These are phyloP conservation scores for Candida pseudoviswanathii DNA, from an alignment of 1,139 yeast species.

Conservation along the genomic window DNA sequence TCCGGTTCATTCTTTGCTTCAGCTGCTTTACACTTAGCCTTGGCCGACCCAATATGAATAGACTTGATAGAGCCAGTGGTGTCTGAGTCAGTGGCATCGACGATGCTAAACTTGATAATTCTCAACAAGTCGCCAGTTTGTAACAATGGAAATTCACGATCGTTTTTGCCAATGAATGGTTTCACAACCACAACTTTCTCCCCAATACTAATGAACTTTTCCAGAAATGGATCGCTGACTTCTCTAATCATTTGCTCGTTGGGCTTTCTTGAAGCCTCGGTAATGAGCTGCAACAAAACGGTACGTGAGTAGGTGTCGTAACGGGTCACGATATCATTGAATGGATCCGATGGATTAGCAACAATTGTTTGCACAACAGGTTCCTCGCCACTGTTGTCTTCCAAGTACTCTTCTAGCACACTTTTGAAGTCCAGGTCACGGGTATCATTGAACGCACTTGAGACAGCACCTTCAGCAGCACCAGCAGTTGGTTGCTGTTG, in stretches of 20 bases:
- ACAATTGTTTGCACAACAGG: constrained; percentile 17
- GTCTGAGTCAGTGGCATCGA: constrained; percentile 15
- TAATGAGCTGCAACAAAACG: constrained; percentile 28
- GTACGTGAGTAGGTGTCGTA: constrained; percentile 33
- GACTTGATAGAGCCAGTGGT: constrained; percentile 10
- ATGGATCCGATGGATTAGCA: constrained; percentile 19
- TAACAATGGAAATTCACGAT: constrained; percentile 27
- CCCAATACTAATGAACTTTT: constrained; percentile 30
- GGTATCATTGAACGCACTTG: background rate
- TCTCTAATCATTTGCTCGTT: constrained; percentile 20
- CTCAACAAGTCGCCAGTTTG: constrained; percentile 39
- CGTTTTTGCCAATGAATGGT: constrained; percentile 27
- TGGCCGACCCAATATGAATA: constrained; percentile 8
- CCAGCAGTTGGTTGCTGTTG: background rate
- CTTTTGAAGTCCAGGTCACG: constrained; percentile 20
- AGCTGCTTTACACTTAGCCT: constrained; percentile 2
- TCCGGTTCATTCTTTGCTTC: background rate
- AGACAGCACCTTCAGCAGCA: background rate
- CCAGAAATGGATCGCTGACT: constrained; percentile 36
- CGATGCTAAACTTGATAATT: constrained; percentile 29
- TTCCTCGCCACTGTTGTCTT: constrained; percentile 9
- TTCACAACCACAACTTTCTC: constrained; percentile 40
- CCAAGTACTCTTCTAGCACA: constrained; percentile 21
- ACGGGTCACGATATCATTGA: constrained; percentile 14
- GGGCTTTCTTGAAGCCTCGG: constrained; percentile 19